A percentile compares a stretch with the other conserved stretches of the same genome.
phyloP scores from a whole-genome alignment of 768 basidiomycete species.

The Termitomyces bulborhizus region DNA sequence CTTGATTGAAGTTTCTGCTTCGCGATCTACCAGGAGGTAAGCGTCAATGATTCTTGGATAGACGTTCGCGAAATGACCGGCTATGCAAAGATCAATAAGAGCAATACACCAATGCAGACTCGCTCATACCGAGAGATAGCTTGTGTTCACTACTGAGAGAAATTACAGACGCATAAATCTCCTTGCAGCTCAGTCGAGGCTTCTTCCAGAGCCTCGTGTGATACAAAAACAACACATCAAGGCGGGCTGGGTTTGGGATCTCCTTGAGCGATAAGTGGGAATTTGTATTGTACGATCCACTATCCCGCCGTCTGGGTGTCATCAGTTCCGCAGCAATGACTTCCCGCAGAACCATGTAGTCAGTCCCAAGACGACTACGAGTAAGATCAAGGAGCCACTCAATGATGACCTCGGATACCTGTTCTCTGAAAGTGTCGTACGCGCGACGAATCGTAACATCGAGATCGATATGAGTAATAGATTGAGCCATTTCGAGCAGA shows the following conservation, averaged over 20 bases:
- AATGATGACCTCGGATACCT: slow-evolving; percentile 76
- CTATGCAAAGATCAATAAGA: slow-evolving; percentile 28
- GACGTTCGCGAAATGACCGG: slow-evolving; percentile 76
- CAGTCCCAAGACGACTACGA: slow-evolving; percentile 61
- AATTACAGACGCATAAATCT: slow-evolving; percentile 72
- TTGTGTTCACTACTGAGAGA: slow-evolving; percentile 70
- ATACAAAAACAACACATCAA: slow-evolving; percentile 76
- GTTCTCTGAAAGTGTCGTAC: slow-evolving; percentile 85
- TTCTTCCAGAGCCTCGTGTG: slow-evolving; percentile 85
- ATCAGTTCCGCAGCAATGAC: slow-evolving; percentile 67
- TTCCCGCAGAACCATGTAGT: slow-evolving; percentile 64
- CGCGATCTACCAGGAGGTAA: slow-evolving; percentile 88
- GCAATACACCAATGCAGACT: not conserved
- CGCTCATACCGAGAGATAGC: slow-evolving; percentile 63
- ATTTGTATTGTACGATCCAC: slow-evolving; percentile 35
- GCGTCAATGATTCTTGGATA: slow-evolving; percentile 87
- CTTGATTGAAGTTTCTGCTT: slow-evolving; percentile 92
- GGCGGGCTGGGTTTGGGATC: slow-evolving; percentile 47
- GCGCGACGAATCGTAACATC: slow-evolving; percentile 86
- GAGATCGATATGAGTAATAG: slow-evolving; percentile 82
- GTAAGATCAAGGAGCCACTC: slow-evolving; percentile 82
- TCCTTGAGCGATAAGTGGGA: slow-evolving; percentile 32
- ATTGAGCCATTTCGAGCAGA: slow-evolving; percentile 73
- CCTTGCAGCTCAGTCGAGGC: slow-evolving; percentile 73
- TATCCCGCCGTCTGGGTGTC: slow-evolving; percentile 50